These are phyloP conservation scores for Typha latifolia DNA, from an alignment of 176 grass and related monocot species.

Conservation along the genomic window DNA sequence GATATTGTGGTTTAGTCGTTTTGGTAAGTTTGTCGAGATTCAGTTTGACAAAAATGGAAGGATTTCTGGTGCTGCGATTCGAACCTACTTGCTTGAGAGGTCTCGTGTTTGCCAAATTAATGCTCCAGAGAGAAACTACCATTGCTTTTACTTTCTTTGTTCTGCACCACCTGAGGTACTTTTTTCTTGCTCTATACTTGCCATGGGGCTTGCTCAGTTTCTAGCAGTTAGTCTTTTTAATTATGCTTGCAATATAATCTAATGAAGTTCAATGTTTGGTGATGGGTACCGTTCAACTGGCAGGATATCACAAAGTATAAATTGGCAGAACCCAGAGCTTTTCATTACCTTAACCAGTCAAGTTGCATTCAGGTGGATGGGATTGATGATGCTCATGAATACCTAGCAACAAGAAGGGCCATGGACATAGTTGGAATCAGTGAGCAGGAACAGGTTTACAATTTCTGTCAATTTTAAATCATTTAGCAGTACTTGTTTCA, in stretches of 20 bases:
- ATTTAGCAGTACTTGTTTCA: constrained; percentile 25
- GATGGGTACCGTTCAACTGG: constrained; percentile 5
- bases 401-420: constrained; percentile 97
- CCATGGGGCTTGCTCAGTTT: not conserved
- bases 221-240: not conserved
- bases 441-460: constrained; percentile 75
- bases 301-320: constrained; percentile 79
- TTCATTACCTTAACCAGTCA: constrained; percentile 97
- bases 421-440: constrained; percentile 99
- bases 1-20: constrained; percentile 54
- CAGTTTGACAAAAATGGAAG: constrained; percentile 96
- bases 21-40: constrained; percentile 99
- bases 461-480: constrained; percentile 13
- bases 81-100: constrained; percentile 99
- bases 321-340: constrained; percentile 57
- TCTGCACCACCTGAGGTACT: constrained; percentile 75
- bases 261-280: not conserved
- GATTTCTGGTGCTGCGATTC: constrained; percentile 95
- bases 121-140: constrained; percentile 95
- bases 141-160: constrained; percentile 97
- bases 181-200: constrained; percentile 2
- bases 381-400: constrained; percentile 93
- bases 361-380: constrained; percentile 86
- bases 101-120: constrained; percentile 99
- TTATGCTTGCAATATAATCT: constrained; percentile 2